phyloP scores from a whole-genome alignment of 306 rosid genomes.

The Malus asiatica region DNA sequence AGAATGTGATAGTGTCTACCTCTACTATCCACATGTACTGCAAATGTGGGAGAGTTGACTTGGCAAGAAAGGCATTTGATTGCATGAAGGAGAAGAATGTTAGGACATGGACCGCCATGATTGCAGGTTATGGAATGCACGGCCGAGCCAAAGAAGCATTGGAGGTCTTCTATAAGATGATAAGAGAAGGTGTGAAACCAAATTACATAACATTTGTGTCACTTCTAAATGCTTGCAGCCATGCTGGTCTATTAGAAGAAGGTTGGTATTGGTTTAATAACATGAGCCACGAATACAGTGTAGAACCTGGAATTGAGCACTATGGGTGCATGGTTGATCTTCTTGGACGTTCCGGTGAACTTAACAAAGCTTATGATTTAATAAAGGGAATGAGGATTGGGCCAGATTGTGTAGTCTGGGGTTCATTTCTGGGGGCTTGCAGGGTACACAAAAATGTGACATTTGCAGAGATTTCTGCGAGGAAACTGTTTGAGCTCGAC shows the following conservation, averaged over 20 bases:
- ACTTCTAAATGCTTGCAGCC: conserved; percentile 72
- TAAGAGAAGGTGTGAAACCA: conserved; percentile 43
- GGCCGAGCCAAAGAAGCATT: conserved; percentile 58
- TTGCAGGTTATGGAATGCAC: conserved; percentile 79
- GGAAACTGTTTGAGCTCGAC: conserved; percentile 58
- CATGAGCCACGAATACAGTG: conserved; percentile 45
- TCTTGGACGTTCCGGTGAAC: conserved; percentile 69
- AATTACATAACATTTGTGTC: conserved; percentile 61
- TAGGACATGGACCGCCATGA: conserved; percentile 69
- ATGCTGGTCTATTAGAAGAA: conserved; percentile 63
- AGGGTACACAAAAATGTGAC: conserved; percentile 65
- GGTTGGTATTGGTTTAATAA: conserved; percentile 74
- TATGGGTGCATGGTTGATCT: conserved; percentile 77
- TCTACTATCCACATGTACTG: conserved; percentile 69
- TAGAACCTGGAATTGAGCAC: conserved; percentile 73
- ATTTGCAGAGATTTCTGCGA: conserved; percentile 64
- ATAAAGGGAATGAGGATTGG: conserved; percentile 58
- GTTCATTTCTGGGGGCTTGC: conserved; percentile 73
- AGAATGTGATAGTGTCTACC: conserved; percentile 53
- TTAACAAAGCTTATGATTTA: conserved; percentile 55
- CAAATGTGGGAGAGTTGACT: conserved; percentile 63
- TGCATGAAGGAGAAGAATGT: conserved; percentile 61
- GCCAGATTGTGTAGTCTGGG: conserved; percentile 72
- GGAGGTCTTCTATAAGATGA: conserved; percentile 53
- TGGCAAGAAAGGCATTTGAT: conserved; percentile 68